These are phyloP conservation scores for Eucommia ulmoides DNA, from an alignment of 257 asterid genomes.

Conservation along the genomic window DNA sequence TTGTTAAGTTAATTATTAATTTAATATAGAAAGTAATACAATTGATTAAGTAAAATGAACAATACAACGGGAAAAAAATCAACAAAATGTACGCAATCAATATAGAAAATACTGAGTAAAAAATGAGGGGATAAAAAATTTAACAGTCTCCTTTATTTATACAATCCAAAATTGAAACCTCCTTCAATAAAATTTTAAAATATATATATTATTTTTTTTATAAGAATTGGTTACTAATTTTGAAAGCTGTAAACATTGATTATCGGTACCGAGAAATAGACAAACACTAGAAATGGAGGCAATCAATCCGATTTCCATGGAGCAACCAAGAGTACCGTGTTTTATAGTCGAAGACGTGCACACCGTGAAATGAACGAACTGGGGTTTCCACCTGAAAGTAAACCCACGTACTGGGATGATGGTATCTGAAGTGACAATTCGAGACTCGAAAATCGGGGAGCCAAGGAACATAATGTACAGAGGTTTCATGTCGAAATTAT, in stretches of 20 bases:
- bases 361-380: neutral
- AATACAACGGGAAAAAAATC: too few relatives aligned
- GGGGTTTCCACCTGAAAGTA: neutral
- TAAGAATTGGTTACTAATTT: too few relatives aligned
- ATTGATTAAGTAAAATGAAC: too few relatives aligned
- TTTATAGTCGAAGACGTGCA: neutral
- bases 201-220: too few relatives aligned
- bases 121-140: too few relatives aligned
- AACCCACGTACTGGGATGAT: neutral
- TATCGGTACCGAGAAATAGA: slow-evolving; percentile 25
- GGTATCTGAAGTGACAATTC: neutral
- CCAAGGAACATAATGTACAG: neutral
- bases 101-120: too few relatives aligned
- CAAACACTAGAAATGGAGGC: slow-evolving; percentile 27
- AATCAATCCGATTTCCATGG: neutral
- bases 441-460: neutral
- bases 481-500: neutral
- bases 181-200: too few relatives aligned
- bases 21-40: too few relatives aligned
- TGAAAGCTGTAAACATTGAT: slow-evolving; percentile 40
- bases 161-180: too few relatives aligned
- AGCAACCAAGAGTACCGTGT: neutral
- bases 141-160: too few relatives aligned
- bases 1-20: too few relatives aligned
- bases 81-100: too few relatives aligned